Evolutionary conservation across 306 rosid species (phyloP).

Genomic region (Parietaria judaica): DNA sequence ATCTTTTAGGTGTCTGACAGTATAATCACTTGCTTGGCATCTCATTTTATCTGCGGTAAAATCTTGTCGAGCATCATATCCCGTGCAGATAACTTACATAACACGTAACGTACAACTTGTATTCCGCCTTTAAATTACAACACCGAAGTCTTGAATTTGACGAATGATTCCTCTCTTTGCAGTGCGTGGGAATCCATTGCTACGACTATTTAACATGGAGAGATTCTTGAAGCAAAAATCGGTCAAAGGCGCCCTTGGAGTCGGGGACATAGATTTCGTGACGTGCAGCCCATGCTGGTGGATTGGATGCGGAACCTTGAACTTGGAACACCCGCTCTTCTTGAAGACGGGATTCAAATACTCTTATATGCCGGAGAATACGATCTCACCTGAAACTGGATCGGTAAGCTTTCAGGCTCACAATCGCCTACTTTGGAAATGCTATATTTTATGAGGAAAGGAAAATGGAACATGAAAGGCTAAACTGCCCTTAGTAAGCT

Average conservation of each 20-base stretch:
- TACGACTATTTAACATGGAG: conserved; percentile 95
- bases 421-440: too few relatives aligned
- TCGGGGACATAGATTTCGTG: conserved; percentile 72
- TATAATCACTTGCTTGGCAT: conserved; percentile 62
- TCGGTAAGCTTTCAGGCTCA: conserved; percentile 38
- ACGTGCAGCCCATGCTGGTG: conserved; percentile 90
- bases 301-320: conserved; percentile 98
- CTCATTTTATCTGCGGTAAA: conserved; percentile 66
- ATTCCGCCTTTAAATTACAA: conserved; percentile 9
- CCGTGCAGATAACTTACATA: conserved; percentile 55
- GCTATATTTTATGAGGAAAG: not conserved
- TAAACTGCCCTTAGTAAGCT: not conserved
- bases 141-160: too few relatives aligned
- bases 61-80: conserved; percentile 70
- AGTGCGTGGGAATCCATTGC: conserved; percentile 90
- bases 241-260: conserved; percentile 77
- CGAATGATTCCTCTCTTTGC: conserved; percentile 16
- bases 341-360: conserved; percentile 64
- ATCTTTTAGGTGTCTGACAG: conserved; percentile 77
- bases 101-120: conserved; percentile 46
- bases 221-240: conserved; percentile 61
- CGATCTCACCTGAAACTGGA: conserved; percentile 98
- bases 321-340: conserved; percentile 90
- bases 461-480: too few relatives aligned
- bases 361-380: conserved; percentile 79